These are phyloP conservation scores for Saccharomyces hybrid DNA, from an alignment of 1,139 yeast species.

Conservation along the genomic window DNA sequence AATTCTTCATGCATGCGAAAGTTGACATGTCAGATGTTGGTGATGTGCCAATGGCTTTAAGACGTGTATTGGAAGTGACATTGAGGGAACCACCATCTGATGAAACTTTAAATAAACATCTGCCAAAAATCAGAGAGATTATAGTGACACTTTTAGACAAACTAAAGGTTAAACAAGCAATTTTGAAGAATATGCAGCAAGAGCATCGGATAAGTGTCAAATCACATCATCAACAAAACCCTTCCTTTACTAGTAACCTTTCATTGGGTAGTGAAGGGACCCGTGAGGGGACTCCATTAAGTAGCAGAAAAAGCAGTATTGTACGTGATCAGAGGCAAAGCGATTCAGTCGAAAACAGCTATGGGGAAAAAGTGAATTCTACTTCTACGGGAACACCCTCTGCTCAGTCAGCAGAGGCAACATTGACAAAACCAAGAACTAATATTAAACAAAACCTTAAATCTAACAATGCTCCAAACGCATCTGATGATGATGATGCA, in stretches of 20 bases:
- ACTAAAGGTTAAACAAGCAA: conserved; percentile 68
- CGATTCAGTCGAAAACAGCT: conserved; percentile 1
- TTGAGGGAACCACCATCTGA: conserved; percentile 81
- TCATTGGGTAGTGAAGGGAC: conserved; percentile 2
- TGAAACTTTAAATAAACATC: conserved; percentile 66
- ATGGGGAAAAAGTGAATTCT: not conserved
- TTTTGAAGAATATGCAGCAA: conserved; percentile 32
- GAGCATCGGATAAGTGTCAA: conserved; percentile 12
- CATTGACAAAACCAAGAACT: not conserved
- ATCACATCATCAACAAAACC: conserved; percentile 10
- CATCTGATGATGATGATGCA: conserved; percentile 41
- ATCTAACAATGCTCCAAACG: conserved; percentile 1
- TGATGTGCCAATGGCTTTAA: conserved; percentile 64
- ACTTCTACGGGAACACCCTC: not conserved
- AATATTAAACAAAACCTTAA: not conserved
- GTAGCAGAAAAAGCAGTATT: conserved; percentile 3
- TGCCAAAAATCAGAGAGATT: conserved; percentile 81
- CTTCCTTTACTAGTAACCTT: conserved; percentile 2
- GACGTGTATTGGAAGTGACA: conserved; percentile 79
- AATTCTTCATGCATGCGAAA: conserved; percentile 62
- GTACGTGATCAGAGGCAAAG: not conserved
- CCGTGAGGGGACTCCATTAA: conserved; percentile 1
- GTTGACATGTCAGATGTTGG: conserved; percentile 65
- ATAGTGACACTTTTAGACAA: conserved; percentile 75
- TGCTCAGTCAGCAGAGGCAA: not conserved